These are phyloP conservation scores for Cercophora scortea DNA, from an alignment of 495 filamentous ascomycete genomes.

Conservation along the genomic window DNA sequence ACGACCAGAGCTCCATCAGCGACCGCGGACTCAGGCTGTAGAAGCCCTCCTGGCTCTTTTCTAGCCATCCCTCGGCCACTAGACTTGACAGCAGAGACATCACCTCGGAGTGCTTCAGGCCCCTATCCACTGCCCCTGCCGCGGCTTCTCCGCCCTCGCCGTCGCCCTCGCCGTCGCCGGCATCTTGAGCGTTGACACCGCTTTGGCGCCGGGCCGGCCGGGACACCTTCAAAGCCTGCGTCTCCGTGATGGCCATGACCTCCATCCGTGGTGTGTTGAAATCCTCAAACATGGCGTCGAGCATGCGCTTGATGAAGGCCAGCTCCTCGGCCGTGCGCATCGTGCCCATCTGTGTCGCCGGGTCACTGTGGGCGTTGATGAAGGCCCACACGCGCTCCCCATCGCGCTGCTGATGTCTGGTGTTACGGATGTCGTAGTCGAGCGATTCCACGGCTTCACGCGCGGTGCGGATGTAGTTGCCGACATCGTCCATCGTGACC, in stretches of 20 bases:
- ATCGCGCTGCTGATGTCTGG: conserved; percentile 50
- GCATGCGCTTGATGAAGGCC: conserved; percentile 74
- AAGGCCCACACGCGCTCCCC: conserved; percentile 58
- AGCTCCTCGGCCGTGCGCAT: conserved; percentile 76
- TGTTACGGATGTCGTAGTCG: conserved; percentile 78
- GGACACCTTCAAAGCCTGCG: conserved; percentile 63
- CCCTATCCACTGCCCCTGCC: conserved; percentile 29
- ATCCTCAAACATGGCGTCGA: conserved; percentile 87
- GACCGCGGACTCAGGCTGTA: conserved; percentile 69
- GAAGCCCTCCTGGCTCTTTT: conserved; percentile 58
- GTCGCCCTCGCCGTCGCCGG: conserved; percentile 31
- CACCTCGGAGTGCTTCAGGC: conserved; percentile 68
- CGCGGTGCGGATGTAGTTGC: conserved; percentile 57
- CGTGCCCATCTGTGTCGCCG: conserved; percentile 81
- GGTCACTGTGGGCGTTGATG: conserved; percentile 82
- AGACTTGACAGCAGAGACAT: conserved; percentile 62
- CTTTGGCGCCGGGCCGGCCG: conserved; percentile 37
- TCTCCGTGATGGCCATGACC: conserved; percentile 67
- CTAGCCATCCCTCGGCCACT: conserved; percentile 78
- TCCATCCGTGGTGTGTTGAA: conserved; percentile 71
- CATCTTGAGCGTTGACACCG: conserved; percentile 24
- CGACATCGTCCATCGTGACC: conserved; percentile 61
- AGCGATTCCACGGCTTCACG: conserved; percentile 67
- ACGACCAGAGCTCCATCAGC: conserved; percentile 75
- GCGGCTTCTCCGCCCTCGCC: conserved; percentile 24